These are phyloP conservation scores for Euphorbia peplus DNA, from an alignment of 345 rosid genomes.

Conservation along the genomic window DNA sequence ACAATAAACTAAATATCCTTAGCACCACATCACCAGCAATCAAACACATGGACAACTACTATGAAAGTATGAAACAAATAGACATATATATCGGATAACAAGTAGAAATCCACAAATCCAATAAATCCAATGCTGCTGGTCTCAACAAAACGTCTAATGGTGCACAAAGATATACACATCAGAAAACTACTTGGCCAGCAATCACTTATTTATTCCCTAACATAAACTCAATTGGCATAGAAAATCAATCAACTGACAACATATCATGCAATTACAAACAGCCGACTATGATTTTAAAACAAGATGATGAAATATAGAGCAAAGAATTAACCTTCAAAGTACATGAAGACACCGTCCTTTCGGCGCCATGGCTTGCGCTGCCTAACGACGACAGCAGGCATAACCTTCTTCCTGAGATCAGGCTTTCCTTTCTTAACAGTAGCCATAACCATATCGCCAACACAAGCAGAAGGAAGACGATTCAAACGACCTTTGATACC, in stretches of 20 bases:
- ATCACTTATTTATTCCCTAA: neutral
- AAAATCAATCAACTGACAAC: neutral
- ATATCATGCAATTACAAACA: neutral
- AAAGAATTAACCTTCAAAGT: conserved; percentile 81
- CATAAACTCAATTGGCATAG: neutral
- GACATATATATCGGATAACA: conserved; percentile 26
- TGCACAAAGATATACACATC: conserved; percentile 12
- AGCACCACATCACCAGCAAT: conserved; percentile 40
- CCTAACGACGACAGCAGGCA: conserved; percentile 35
- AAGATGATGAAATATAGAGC: neutral
- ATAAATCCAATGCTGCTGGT: conserved; percentile 34
- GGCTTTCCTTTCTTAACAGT: conserved; percentile 38
- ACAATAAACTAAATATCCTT: conserved; percentile 15
- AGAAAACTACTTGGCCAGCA: conserved; percentile 9
- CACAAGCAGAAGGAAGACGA: conserved; percentile 87
- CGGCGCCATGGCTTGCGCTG: conserved; percentile 41
- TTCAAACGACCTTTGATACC: conserved; percentile 91
- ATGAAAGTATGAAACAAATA: neutral
- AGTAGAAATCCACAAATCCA: conserved; percentile 15
- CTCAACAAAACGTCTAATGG: conserved; percentile 18
- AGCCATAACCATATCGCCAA: conserved; percentile 55
- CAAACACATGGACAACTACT: neutral
- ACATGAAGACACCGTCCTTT: conserved; percentile 91
- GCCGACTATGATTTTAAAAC: neutral
- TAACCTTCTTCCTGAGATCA: conserved; percentile 35